Percentiles rank a stretch among this genome's conserved stretches.
phyloP scores from a whole-genome alignment of 2,329 filamentous ascomycete genomes.

The Neocatenulostroma microsporum region DNA sequence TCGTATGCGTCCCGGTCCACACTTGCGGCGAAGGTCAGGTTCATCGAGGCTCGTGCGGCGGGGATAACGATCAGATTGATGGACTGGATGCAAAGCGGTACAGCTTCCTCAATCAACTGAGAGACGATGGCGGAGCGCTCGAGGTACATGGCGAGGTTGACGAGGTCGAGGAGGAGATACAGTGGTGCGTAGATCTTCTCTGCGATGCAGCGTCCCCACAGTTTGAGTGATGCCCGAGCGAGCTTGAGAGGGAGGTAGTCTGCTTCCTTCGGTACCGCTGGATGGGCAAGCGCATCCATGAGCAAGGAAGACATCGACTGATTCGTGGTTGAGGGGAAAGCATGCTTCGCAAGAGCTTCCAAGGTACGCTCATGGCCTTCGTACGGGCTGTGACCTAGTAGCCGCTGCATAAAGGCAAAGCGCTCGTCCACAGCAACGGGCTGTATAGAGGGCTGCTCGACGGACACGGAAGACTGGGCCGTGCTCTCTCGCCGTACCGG shows the following conservation, averaged over 20 bases:
- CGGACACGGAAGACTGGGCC: conserved; percentile 6
- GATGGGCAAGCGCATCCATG: conserved; percentile 56
- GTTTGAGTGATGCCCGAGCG: conserved; percentile 52
- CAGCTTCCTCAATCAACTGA: conserved; percentile 50
- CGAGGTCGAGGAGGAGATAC: conserved; percentile 55
- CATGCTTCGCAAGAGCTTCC: conserved; percentile 57
- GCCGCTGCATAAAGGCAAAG: conserved; percentile 48
- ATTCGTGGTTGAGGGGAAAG: conserved; percentile 56
- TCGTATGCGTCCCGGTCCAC: conserved; percentile 27
- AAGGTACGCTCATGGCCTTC: conserved; percentile 55
- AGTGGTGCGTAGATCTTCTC: conserved; percentile 59
- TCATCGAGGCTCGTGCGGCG: conserved; percentile 30
- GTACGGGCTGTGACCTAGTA: conserved; percentile 55
- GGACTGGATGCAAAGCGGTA: conserved; percentile 38
- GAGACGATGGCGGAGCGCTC: conserved; percentile 54
- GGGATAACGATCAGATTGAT: conserved; percentile 50
- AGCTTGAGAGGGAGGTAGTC: conserved; percentile 56
- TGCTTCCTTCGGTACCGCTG: conserved; percentile 42
- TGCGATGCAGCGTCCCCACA: conserved; percentile 61
- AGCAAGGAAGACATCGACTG: conserved; percentile 60
- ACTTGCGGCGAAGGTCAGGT: conserved; percentile 19
- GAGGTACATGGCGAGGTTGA: conserved; percentile 56
- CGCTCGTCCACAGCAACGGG: conserved; percentile 9
- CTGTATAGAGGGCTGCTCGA: conserved; percentile 1
- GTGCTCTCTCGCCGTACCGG: conserved; percentile 14